Evolutionary conservation across 306 rosid genomes (phyloP).

Genomic region (Sechiopsis laciniata): DNA sequence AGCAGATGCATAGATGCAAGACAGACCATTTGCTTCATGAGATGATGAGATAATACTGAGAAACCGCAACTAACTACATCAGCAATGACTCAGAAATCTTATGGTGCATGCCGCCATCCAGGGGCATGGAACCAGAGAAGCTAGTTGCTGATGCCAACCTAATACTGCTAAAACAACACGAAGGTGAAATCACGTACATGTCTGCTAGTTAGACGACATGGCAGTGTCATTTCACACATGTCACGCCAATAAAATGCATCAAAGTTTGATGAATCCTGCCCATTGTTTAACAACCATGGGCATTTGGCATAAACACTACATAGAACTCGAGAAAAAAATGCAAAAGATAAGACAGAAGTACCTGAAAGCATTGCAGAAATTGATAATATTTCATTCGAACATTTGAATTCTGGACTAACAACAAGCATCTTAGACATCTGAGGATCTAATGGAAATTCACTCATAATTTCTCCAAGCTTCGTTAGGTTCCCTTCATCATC

Average conservation of each 20-base stretch:
- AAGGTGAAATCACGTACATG: conserved; percentile 40
- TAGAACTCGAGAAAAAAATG: conserved; percentile 24
- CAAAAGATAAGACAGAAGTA: conserved; percentile 26
- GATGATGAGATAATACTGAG: conserved; percentile 97
- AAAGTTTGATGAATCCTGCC: conserved; percentile 17
- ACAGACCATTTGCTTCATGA: conserved; percentile 96
- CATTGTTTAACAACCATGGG: conserved; percentile 13
- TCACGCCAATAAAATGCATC: conserved; percentile 32
- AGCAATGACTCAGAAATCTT: conserved; percentile 81
- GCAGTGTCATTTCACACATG: conserved; percentile 39
- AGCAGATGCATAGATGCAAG: conserved; percentile 99
- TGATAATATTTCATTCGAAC: conserved; percentile 90
- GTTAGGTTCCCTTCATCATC: conserved; percentile 94
- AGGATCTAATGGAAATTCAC: conserved; percentile 91
- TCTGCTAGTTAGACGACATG: conserved; percentile 33
- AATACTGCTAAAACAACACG: conserved; percentile 49
- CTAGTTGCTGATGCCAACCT: conserved; percentile 97
- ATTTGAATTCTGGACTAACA: conserved; percentile 86
- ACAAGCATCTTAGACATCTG: conserved; percentile 99
- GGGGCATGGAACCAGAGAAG: conserved; percentile 94
- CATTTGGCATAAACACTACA: conserved; percentile 20
- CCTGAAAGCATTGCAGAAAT: conserved; percentile 96
- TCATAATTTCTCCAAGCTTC: conserved; percentile 83
- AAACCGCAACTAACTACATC: conserved; percentile 99
- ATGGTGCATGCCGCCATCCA: conserved; percentile 94